Conservation (phyloP, 495 filamentous ascomycete species). For the Penicillium chermesinum region DNA sequence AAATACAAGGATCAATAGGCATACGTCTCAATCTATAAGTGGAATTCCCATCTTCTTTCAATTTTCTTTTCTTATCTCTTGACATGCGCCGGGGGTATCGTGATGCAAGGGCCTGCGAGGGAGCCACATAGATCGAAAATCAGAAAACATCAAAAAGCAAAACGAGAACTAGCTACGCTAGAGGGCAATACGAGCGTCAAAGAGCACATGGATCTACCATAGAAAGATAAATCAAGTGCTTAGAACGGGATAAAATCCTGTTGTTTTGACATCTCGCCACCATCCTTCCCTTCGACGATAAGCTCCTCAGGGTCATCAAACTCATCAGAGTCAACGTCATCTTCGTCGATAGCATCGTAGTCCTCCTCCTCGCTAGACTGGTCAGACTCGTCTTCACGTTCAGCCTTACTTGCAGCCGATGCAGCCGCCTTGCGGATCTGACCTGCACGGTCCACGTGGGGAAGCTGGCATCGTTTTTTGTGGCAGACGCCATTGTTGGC, state of each 20-base stretch:
- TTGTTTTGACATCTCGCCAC: constrained; percentile 56
- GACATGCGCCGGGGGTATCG: no score
- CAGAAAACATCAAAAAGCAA: not conserved
- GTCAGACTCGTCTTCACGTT: constrained; percentile 63
- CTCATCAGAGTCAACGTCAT: constrained; percentile 87
- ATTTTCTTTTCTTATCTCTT: no score
- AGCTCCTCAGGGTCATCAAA: constrained; percentile 59
- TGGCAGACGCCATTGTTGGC: constrained; percentile 84
- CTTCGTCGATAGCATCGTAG: constrained; percentile 65
- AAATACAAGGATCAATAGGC: no score
- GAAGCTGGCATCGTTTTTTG: constrained; percentile 75
- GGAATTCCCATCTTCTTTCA: no score
- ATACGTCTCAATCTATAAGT: no score
- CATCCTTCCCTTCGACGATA: constrained; percentile 39
- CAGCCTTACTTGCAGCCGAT: constrained; percentile 34
- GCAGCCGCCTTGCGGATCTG: constrained; percentile 56
- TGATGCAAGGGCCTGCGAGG: not conserved
- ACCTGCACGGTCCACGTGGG: constrained; percentile 81
- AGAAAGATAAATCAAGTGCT: not conserved
- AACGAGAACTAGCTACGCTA: not conserved
- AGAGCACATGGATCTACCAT: not conserved
- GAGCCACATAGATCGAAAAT: no score
- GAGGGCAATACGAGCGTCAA: not conserved
- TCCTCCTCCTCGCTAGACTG: constrained; percentile 81
- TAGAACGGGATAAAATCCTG: constrained; percentile 64